Evolutionary conservation across 106 monocot genomes (phyloP).

Genomic region (Dioscorea zingiberensis): DNA sequence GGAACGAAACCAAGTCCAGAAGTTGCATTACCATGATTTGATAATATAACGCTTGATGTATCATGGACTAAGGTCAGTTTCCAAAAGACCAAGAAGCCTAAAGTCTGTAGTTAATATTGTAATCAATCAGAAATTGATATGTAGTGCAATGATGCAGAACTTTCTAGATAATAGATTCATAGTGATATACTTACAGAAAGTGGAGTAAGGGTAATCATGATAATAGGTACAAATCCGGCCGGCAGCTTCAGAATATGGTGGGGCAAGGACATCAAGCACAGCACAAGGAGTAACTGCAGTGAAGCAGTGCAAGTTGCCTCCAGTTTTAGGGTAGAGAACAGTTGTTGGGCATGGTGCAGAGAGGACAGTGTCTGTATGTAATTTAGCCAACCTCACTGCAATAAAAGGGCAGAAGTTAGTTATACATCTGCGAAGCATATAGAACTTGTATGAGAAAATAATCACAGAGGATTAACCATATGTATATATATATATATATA

Average conservation of each 20-base stretch:
- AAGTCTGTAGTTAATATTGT: not conserved
- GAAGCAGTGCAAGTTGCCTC: constrained; percentile 97
- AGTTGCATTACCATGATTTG: too few relatives aligned
- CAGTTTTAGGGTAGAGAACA: constrained; percentile 74
- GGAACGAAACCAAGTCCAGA: too few relatives aligned
- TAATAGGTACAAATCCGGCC: constrained; percentile 85
- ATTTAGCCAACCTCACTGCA: constrained; percentile 77
- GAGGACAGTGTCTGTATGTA: constrained; percentile 62
- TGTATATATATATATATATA: too few relatives aligned
- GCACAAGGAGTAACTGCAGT: constrained; percentile 87
- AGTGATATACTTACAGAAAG: constrained; percentile 55
- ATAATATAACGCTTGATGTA: too few relatives aligned
- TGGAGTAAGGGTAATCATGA: constrained; percentile 80
- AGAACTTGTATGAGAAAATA: too few relatives aligned
- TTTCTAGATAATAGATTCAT: not conserved
- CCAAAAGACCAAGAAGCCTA: too few relatives aligned
- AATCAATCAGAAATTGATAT: not conserved
- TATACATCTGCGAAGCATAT: too few relatives aligned
- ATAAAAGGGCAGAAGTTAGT: too few relatives aligned
- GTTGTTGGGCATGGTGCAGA: constrained; percentile 71
- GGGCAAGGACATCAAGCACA: constrained; percentile 86
- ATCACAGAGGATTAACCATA: too few relatives aligned
- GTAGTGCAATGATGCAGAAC: not conserved
- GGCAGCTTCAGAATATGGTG: constrained; percentile 73
- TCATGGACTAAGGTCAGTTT: too few relatives aligned